A percentile compares a stretch with the other conserved stretches of the same genome.
These are phyloP conservation scores for Pezicula neosporulosa DNA, from an alignment of 2,329 filamentous ascomycete genomes.

Conservation along the genomic window DNA sequence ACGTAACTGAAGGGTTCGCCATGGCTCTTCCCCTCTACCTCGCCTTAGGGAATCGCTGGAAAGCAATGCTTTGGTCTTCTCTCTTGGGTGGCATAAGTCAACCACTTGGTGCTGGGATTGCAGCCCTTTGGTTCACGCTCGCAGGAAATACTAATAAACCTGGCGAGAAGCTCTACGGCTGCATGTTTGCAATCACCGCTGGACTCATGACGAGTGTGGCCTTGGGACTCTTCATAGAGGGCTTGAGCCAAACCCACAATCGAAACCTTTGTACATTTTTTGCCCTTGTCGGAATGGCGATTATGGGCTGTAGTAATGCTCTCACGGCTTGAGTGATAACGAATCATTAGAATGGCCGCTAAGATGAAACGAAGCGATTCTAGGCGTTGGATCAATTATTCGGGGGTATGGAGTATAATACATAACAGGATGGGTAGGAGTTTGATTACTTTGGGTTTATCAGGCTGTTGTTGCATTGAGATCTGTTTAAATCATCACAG, in stretches of 20 bases:
- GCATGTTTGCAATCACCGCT: constrained; percentile 83
- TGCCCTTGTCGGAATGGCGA: constrained; percentile 81
- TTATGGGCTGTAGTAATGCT: constrained; percentile 82
- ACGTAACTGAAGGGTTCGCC: constrained; percentile 95
- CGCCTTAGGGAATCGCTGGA: constrained; percentile 74
- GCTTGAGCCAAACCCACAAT: constrained; percentile 77
- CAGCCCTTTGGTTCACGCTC: constrained; percentile 80
- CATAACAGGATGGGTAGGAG: too few species aligned
- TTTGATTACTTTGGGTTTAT: too few species aligned
- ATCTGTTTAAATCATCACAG: too few species aligned
- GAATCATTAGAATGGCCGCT: background rate
- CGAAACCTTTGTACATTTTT: constrained; percentile 74
- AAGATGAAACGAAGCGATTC: background rate
- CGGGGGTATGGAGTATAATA: too few species aligned
- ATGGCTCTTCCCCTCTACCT: constrained; percentile 92
- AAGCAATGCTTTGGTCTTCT: constrained; percentile 81
- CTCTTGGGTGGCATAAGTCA: constrained; percentile 84
- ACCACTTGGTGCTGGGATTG: constrained; percentile 79
- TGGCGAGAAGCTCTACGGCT: constrained; percentile 63
- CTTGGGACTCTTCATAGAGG: constrained; percentile 84
- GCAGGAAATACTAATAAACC: constrained; percentile 51
- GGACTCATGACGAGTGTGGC: constrained; percentile 96
- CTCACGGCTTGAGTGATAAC: constrained; percentile 55
- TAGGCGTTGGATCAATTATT: too few species aligned
- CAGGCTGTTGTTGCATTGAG: too few species aligned